Evolutionary conservation across 257 asterid species (phyloP), one percentile per base, ranked within the genome.

Genomic region (Marsdenia floribunda): DNA sequence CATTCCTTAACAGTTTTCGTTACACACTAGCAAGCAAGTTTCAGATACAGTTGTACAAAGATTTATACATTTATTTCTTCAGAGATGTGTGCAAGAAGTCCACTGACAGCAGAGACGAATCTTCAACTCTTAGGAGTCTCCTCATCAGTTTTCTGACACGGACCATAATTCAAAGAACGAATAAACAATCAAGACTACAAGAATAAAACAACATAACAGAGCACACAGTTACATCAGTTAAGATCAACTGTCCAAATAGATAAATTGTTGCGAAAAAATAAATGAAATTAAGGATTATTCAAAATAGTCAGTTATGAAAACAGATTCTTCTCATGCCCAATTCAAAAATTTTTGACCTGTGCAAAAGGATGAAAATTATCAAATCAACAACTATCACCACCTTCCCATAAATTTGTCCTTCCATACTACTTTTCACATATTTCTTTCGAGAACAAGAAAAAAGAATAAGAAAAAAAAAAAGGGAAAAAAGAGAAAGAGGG

Each of bases 71-170:
- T 79, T 79, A 79, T 76, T 82, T 58, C n/a, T 40, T 19, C 50
- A 42, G 63, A 44, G n/a, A 47, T 19, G 38, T 40, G 9, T 54
- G 24, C 52, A 63, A 19, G 53, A 47, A 53, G 81, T 44, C 65
- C 75, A 38, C 67, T 3, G 49, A 60, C 73, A 75, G 59, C 47
- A 63, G 37, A 50, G 75, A 21, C 35, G 18, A 49, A 60, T 1
- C 80, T 77, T 84, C 82, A 81, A 58, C 73, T 53, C 78, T 79
- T 81, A 40, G 66, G 59, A 21, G 66, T 63, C 37, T 50, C 80
- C 47, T 33, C 83, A 71, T 81, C 85, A 24, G 77, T 82, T 78
- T 78, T 84, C 88, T 84, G 82, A 16, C 53, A n/a, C 38, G 50
- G 33, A 54, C 50, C 70, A 81, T 13, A 71, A 40, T 33, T 33